Conservation (phyloP, 2,329 filamentous ascomycete genomes). For the Elsinoe fawcettii region DNA sequence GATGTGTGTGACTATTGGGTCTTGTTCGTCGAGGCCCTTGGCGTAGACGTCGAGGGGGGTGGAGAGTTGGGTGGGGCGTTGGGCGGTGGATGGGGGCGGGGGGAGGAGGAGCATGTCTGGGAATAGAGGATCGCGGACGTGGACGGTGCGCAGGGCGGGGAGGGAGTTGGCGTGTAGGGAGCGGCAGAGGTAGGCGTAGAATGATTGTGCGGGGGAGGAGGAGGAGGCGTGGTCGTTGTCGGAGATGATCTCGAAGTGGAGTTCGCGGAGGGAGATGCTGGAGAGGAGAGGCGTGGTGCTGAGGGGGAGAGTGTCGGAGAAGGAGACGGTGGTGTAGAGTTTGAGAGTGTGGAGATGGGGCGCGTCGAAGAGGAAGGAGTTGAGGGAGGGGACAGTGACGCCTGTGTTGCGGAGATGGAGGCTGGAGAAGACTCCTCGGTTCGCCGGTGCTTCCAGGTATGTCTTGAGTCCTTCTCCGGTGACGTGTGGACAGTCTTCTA, state of each 20-base stretch:
- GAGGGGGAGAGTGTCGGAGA: conserved; percentile 45
- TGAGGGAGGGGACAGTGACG: conserved; percentile 55
- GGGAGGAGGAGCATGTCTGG: conserved; percentile 69
- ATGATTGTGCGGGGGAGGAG: conserved; percentile 48
- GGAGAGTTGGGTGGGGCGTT: conserved; percentile 35
- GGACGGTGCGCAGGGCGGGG: conserved; percentile 66
- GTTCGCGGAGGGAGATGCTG: conserved; percentile 59
- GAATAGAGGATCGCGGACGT: conserved; percentile 78
- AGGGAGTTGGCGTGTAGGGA: conserved; percentile 71
- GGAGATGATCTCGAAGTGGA: conserved; percentile 77
- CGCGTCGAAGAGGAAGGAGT: conserved; percentile 52
- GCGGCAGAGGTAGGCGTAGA: conserved; percentile 80
- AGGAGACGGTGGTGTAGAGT: conserved; percentile 49
- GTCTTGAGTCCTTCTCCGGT: conserved; percentile 62
- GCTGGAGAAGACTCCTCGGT: conserved; percentile 54
- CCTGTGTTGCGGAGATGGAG: conserved; percentile 67
- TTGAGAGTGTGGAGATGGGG: conserved; percentile 52
- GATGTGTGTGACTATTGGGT: conserved; percentile 60
- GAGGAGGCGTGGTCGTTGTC: conserved; percentile 43
- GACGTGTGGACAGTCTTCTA: conserved; percentile 63
- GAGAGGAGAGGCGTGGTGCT: conserved; percentile 52
- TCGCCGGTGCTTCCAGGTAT: conserved; percentile 57
- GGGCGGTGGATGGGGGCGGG: conserved; percentile 46
- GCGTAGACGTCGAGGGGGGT: conserved; percentile 57
- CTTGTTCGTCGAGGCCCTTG: conserved; percentile 59